Evolutionary conservation across 1,284 basidiomycete species (phyloP).

Genomic region (Cutaneotrichosporon sp.): DNA sequence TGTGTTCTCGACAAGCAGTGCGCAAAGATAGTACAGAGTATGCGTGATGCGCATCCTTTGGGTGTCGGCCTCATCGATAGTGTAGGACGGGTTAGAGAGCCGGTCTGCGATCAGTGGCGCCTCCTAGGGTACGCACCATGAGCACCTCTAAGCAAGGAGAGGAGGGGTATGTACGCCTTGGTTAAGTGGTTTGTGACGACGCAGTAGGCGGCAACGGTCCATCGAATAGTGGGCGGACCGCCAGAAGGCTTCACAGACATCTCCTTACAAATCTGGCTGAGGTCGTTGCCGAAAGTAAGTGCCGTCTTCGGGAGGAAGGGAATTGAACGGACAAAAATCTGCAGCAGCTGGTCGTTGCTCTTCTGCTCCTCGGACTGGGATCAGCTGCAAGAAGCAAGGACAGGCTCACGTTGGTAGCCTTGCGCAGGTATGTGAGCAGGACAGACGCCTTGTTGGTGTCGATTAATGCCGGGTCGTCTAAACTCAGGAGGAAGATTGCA

Average conservation of each 20-base stretch:
- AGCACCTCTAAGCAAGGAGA: constrained; percentile 74
- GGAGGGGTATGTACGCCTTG: constrained; percentile 70
- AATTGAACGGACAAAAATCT: constrained; percentile 78
- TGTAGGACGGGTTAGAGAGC: too few species aligned
- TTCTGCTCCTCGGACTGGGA: constrained; percentile 71
- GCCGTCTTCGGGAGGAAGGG: constrained; percentile 83
- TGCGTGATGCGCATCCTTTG: constrained; percentile 14
- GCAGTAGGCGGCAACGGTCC: constrained; percentile 87
- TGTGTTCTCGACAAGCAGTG: constrained; percentile 80
- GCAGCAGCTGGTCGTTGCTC: constrained; percentile 75
- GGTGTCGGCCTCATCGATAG: neutral
- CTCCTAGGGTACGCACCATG: constrained; percentile 64
- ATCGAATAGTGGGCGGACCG: constrained; percentile 73
- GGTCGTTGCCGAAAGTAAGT: constrained; percentile 74
- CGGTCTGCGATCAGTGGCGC: too few species aligned
- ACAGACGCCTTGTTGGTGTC: constrained; percentile 37
- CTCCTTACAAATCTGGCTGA: constrained; percentile 72
- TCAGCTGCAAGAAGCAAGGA: constrained; percentile 8
- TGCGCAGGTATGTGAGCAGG: constrained; percentile 27
- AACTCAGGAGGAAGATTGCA: constrained; percentile 36
- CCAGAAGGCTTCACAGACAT: constrained; percentile 78
- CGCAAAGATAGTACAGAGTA: constrained; percentile 72
- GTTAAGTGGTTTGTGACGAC: constrained; percentile 77
- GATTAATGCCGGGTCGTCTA: constrained; percentile 31
- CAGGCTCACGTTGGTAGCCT: constrained; percentile 33